These are phyloP conservation scores for Eimeria acervulina DNA, from an alignment of 169 alveolate species.

Conservation along the genomic window DNA sequence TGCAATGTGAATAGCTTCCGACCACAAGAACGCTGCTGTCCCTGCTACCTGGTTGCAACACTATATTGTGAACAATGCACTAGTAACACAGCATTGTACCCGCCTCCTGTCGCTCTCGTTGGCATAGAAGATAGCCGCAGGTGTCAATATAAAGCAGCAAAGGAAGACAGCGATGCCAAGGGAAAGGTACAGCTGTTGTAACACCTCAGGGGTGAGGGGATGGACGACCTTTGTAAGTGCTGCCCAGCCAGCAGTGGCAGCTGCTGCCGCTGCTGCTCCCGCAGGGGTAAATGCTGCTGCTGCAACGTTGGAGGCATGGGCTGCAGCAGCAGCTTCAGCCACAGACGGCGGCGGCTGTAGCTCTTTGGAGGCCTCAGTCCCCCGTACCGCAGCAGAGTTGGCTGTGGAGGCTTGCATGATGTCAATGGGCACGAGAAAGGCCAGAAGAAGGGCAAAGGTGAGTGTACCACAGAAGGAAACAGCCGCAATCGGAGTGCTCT, in stretches of 20 bases:
- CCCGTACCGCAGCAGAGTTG: neutral
- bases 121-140: constrained; percentile 68
- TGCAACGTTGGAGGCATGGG: neutral
- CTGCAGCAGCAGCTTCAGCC: constrained; percentile 67
- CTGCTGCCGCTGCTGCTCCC: constrained; percentile 72
- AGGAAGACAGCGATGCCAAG: constrained; percentile 56
- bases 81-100: neutral
- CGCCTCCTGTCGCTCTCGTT: constrained; percentile 29
- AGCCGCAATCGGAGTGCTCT: constrained; percentile 41
- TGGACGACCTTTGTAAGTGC: constrained; percentile 40
- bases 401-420: constrained; percentile 61
- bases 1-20: neutral
- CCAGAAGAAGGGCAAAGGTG: constrained; percentile 46
- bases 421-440: constrained; percentile 61
- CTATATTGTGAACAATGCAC: neutral
- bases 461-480: constrained; percentile 51
- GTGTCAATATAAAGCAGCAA: constrained; percentile 61
- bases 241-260: constrained; percentile 70
- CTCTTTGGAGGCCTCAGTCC: neutral
- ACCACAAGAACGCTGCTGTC: neutral
- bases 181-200: constrained; percentile 21
- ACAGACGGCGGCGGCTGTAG: constrained; percentile 7
- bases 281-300: constrained; percentile 52
- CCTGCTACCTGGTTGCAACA: neutral
- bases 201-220: constrained; percentile 61